Evolutionary conservation across 129 eudicot species (phyloP).

Genomic region (Flaveria sonorensis): DNA sequence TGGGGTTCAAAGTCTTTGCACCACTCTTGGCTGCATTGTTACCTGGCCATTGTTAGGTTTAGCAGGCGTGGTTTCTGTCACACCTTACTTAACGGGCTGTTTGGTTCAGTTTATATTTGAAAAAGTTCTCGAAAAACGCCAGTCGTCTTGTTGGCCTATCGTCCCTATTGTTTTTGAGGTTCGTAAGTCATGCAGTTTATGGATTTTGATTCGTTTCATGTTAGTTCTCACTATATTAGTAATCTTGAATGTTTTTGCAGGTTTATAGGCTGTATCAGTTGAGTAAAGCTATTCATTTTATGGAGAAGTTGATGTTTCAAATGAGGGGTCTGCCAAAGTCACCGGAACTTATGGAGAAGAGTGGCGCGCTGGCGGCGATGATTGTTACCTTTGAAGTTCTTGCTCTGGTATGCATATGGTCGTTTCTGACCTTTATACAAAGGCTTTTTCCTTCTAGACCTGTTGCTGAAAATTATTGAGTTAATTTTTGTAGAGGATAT

Average conservation of each 20-base stretch:
- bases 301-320: slow-evolving; percentile 61
- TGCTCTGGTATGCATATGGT: slow-evolving; percentile 81
- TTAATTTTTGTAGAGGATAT: slow-evolving; percentile 17
- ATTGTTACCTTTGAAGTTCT: slow-evolving; percentile 51
- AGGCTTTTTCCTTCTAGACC: slow-evolving; percentile 92
- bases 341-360: slow-evolving; percentile 53
- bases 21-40: slow-evolving; percentile 66
- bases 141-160: slow-evolving; percentile 82
- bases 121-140: slow-evolving; percentile 39
- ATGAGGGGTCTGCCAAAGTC: slow-evolving; percentile 52
- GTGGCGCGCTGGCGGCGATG: slow-evolving; percentile 57
- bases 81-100: slow-evolving; percentile 68
- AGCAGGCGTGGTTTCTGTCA: slow-evolving; percentile 59
- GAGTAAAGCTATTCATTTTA: slow-evolving; percentile 60
- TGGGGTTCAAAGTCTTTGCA: slow-evolving; percentile 75
- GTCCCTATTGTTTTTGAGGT: slow-evolving; percentile 91
- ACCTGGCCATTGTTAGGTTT: slow-evolving; percentile 73
- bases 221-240: background rate
- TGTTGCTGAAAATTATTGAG: slow-evolving; percentile 70
- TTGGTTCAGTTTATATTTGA: slow-evolving; percentile 66
- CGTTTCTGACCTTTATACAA: slow-evolving; percentile 75
- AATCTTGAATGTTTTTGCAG: slow-evolving; percentile 39
- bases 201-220: slow-evolving; percentile 10
- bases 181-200: background rate
- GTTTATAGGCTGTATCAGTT: slow-evolving; percentile 85